phyloP scores from a whole-genome alignment of 148 eudicot genomes.

The Chenopodium berlandieri region DNA sequence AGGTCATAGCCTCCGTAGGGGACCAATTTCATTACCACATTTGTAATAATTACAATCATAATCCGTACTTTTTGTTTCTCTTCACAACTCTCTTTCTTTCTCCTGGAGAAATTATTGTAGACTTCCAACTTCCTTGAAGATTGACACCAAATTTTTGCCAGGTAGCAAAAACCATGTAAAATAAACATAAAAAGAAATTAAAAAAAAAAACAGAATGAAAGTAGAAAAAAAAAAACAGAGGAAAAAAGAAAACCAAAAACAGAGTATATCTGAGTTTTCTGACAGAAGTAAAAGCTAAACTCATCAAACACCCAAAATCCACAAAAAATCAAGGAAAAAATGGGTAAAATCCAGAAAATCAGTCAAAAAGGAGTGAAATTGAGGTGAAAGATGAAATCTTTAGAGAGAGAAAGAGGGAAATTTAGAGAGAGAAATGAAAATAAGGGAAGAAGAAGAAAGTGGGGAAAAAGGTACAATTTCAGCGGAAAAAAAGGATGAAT shows the following conservation, averaged over 20 bases:
- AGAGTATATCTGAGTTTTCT: neutral
- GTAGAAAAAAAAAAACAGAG: neutral
- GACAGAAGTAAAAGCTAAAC: constrained; percentile 15
- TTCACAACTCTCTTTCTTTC: neutral
- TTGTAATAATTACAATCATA: neutral
- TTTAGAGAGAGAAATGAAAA: constrained; percentile 12
- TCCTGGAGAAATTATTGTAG: neutral
- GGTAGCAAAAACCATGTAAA: neutral
- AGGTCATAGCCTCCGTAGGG: neutral
- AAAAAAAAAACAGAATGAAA: neutral
- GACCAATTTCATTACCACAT: neutral
- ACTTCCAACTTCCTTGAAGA: neutral
- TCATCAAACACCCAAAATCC: constrained; percentile 2
- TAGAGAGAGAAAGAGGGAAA: constrained; percentile 4
- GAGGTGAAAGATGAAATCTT: constrained; percentile 30
- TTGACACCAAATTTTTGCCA: neutral
- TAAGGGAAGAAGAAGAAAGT: neutral
- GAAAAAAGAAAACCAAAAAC: neutral
- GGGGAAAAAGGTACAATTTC: neutral
- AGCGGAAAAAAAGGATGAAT: constrained; percentile 16
- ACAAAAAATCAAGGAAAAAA: constrained; percentile 8
- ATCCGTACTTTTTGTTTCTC: neutral
- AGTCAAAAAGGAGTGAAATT: constrained; percentile 1
- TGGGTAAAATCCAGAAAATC: constrained; percentile 10
- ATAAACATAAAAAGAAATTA: neutral